These are phyloP conservation scores for Fistulina hepatica DNA, from an alignment of 1,284 basidiomycete genomes.

Conservation along the genomic window DNA sequence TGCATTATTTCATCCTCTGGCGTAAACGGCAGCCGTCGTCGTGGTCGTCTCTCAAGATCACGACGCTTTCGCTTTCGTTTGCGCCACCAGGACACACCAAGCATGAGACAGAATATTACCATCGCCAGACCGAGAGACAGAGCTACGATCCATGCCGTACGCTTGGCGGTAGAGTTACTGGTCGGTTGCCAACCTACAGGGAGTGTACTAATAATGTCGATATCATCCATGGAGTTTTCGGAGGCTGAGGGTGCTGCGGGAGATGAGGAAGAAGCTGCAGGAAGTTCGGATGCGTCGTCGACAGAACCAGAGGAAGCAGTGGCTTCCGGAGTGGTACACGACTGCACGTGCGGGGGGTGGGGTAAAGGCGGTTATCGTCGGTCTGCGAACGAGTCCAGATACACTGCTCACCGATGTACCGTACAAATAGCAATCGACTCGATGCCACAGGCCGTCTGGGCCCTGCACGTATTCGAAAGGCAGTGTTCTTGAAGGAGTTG, in stretches of 20 bases:
- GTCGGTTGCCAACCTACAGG: slow-evolving; percentile 48
- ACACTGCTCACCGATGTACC: slow-evolving; percentile 51
- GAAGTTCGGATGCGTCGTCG: slow-evolving; percentile 14
- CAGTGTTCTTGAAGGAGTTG: slow-evolving; percentile 19
- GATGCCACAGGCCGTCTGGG: slow-evolving; percentile 52
- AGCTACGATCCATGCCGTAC: slow-evolving; percentile 42
- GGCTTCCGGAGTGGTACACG: not conserved
- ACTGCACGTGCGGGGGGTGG: not conserved
- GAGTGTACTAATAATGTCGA: slow-evolving; percentile 29
- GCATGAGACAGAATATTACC: slow-evolving; percentile 43
- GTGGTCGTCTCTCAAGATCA: slow-evolving; percentile 28
- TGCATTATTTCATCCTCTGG: slow-evolving; percentile 23
- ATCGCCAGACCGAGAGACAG: slow-evolving; percentile 51
- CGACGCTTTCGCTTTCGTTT: slow-evolving; percentile 28
- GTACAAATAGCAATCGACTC: slow-evolving; percentile 50
- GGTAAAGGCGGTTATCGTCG: too few relatives aligned
- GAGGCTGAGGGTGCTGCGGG: slow-evolving; percentile 20
- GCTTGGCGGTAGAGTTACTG: slow-evolving; percentile 19
- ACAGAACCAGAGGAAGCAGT: slow-evolving; percentile 11
- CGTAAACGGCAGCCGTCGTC: slow-evolving; percentile 14
- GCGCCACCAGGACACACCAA: slow-evolving; percentile 48
- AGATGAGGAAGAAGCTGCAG: not conserved
- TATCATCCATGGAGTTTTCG: slow-evolving; percentile 20
- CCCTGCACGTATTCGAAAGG: slow-evolving; percentile 48
- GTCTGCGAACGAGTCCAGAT: too few relatives aligned